Evolutionary conservation across 139 green algal genomes (phyloP), one percentile per base, ranked within the genome.

Genomic region (Tetraselmis chui): DNA sequence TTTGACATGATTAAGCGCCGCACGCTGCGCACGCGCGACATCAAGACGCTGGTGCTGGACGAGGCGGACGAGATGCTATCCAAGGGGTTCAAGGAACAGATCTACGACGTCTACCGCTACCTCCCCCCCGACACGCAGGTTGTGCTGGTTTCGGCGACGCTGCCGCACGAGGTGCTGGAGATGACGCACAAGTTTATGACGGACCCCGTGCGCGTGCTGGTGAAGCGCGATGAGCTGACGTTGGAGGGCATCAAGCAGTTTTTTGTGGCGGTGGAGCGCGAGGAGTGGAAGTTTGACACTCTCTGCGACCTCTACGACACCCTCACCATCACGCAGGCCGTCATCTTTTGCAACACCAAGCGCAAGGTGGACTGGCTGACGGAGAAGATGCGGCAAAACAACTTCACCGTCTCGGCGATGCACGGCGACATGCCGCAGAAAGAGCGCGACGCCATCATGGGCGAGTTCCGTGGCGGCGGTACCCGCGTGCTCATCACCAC

Each of bases 241-340:
- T 92, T 99, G 1, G 86, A 95, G 92, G 97, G 97, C 84, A 99
- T 99, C 91, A 97, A 97, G 89, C 97, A 99, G 90, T 99, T 99
- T 86, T 99, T 99, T 87, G 96, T 99, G 81, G 95, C 95, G 0
- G 97, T 99, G 77, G 97, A 99, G 89, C 87, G 90, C 1, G 97
- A 99, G 91, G 97, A 99, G 88, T 99, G 97, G 97, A 99, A 99
- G 89, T 99, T 98, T 86, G 95, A 99, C 92, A 99, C 97, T 23
- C 92, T 99, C 58, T 98, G 95, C 83, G 97, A 99, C 87, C 87
- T 99, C 79, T 99, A 99, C 87, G 97, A 99, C 84, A 99, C 97
- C 28, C 90, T 99, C 59, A 99, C 96, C 84, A 98, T 99, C 91
- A 99, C 97, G 23, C 94, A 98, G 90, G 96, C 96, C 1, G 96